phyloP scores from a whole-genome alignment of 805 yeast species.

The Metschnikowia lochheadii region DNA sequence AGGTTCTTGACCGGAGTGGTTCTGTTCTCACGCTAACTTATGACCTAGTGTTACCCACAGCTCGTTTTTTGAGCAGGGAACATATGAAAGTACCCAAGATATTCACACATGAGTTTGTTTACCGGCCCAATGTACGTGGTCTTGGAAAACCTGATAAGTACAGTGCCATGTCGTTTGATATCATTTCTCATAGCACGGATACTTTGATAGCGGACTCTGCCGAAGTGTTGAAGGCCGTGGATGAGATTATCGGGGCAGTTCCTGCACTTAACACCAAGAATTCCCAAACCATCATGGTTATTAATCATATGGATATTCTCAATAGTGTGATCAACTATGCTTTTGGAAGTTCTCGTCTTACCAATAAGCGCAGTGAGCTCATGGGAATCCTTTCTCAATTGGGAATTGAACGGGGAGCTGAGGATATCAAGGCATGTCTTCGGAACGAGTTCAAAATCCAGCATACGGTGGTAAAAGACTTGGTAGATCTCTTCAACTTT shows the following conservation, averaged over 20 bases:
- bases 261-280: constrained; percentile 57
- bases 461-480: constrained; percentile 75
- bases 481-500: constrained; percentile 72
- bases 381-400: constrained; percentile 70
- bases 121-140: constrained; percentile 57
- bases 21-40: constrained; percentile 84
- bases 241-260: constrained; percentile 61
- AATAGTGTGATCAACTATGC: constrained; percentile 61
- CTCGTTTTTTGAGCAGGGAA: constrained; percentile 72
- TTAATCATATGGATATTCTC: constrained; percentile 80
- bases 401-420: constrained; percentile 63
- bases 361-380: constrained; percentile 56
- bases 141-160: constrained; percentile 68
- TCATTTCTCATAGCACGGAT: constrained; percentile 45
- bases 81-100: constrained; percentile 52
- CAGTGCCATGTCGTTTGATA: constrained; percentile 84
- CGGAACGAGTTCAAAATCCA: constrained; percentile 65
- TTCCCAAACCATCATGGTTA: constrained; percentile 52
- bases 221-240: constrained; percentile 78
- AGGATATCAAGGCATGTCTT: constrained; percentile 45
- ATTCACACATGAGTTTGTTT: constrained; percentile 77
- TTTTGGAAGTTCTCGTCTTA: constrained; percentile 68
- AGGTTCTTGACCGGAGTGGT: constrained; percentile 81
- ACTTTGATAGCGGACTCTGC: constrained; percentile 53
- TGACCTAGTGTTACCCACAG: constrained; percentile 87